A percentile compares a stretch with the other conserved stretches of the same genome.
Evolutionary conservation across 495 filamentous ascomycete species (phyloP).

Genomic region (Neurospora sp.): DNA sequence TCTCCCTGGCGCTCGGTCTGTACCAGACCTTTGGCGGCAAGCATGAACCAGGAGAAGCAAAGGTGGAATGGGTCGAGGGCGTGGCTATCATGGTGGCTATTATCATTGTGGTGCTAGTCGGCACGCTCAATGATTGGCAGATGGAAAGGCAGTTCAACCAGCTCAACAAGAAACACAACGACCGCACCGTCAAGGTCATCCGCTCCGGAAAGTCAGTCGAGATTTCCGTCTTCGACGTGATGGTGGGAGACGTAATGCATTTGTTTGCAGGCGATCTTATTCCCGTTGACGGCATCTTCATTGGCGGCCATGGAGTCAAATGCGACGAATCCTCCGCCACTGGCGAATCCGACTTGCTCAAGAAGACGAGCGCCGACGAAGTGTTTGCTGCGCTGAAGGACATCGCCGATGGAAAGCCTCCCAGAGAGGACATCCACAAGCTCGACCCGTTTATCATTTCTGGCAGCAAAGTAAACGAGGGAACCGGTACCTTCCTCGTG

Average conservation of each 20-base stretch:
- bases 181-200: conserved; percentile 68
- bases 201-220: conserved; percentile 65
- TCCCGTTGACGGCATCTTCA: conserved; percentile 65
- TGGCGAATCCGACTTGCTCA: conserved; percentile 73
- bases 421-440: conserved; percentile 57
- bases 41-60: conserved; percentile 33
- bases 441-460: conserved; percentile 92
- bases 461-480: conserved; percentile 85
- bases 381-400: conserved; percentile 69
- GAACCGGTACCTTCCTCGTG: conserved; percentile 76
- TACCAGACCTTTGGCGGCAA: conserved; percentile 50
- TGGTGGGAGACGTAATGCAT: conserved; percentile 66
- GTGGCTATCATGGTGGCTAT: conserved; percentile 72
- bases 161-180: conserved; percentile 70
- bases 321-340: conserved; percentile 80
- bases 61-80: conserved; percentile 74
- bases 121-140: conserved; percentile 69
- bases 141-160: conserved; percentile 74
- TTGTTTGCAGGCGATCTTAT: conserved; percentile 64
- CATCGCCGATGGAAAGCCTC: conserved; percentile 18
- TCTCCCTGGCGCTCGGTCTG: conserved; percentile 66
- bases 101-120: conserved; percentile 63
- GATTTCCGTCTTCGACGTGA: conserved; percentile 61
- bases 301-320: conserved; percentile 62
- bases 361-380: conserved; percentile 62